Base-by-base conservation (phyloP, 441 rosid genomes). In the Erodium chrysanthum region DNA sequence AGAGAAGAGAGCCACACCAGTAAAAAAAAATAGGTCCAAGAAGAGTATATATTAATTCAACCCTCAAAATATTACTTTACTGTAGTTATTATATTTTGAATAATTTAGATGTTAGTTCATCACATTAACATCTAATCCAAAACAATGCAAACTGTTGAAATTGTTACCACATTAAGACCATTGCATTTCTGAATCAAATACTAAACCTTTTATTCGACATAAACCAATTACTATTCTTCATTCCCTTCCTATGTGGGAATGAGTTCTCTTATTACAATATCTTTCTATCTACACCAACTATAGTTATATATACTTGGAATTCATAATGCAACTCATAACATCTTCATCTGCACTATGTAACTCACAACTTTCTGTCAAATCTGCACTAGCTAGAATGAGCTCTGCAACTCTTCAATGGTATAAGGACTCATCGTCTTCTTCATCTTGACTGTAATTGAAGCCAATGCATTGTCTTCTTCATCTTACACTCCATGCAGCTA, bases 401-500 rank as follows among this genome's bases (percentile, higher is more conserved):
- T 42, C 48, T 42, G 48, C 48, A 42, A 42, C 5, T 42, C 48
- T 14, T 42, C 35, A 31, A 31, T 31, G 4, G 35, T 31, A 31
- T 31, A 31, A 31, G 4, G 35, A 31, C 4, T 31, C 35, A 1
- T 31, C 35, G 6, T 31, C 35, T 31, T 31, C 35, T 31, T 27
- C 29, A 27, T 27, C 29, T 27, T 27, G 29, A 27, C 29, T 27
- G 29, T 27, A 27, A 27, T 27, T 27, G 29, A 27, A 27, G 29
- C 29, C 29, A 27, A 27, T 27, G 3, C 29, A 27, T 27, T 27
- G 29, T 27, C 29, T 27, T 27, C 29, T 27, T 31, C 35, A 52
- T 0, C 59, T 52, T 17, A 52, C 21, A 48, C 7, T 48, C 2
- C 18, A 15, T 31, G 35, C 68, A 66, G 11, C 75, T 69, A 62